Evolutionary conservation across 2,329 filamentous ascomycete species (phyloP), one percentile per base, ranked within the genome.

Genomic region (Periconia digitata): DNA sequence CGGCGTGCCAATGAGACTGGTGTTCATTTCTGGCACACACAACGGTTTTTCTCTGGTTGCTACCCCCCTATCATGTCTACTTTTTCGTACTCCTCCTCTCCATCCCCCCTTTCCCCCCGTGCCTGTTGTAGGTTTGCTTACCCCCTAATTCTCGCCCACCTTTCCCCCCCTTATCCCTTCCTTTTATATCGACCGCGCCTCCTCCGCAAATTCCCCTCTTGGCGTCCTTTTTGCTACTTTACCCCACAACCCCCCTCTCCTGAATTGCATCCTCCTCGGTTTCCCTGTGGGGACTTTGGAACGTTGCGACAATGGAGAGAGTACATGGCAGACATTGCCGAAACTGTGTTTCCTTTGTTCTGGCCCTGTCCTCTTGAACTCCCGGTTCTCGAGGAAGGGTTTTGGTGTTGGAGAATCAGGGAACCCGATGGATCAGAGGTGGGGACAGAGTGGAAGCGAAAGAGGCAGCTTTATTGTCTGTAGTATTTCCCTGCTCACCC

Each of bases 321-420:
- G 63, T 67, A 67, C 65, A 63, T 55, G 57, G 59, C 61, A 52
- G 27, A 32, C 27, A 59, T 50, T 36, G 38, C 37, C 50, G 62
- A 67, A 64, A 63, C 63, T 62, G 62, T 42, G 62, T 67, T 68
- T 68, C 63, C 50, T 67, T 63, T 66, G 62, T 64, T 60, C 38
- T 32, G 27, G n/a, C 12, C 3, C 10, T 32, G 27, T 32, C n/a
- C n/a, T n/a, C n/a, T n/a, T n/a, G n/a, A n/a, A n/a, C n/a, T n/a
- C n/a, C 52, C 44, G 48, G 38, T 16, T 37, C 43, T 36, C 23
- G 49, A 13, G 51, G 51, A 51, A 46, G 46, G 32, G 40, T 55
- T 49, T 58, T 50, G 40, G 51, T 58, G 51, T 27, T 27, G n/a
- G n/a, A n/a, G n/a, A n/a, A n/a, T n/a, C n/a, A n/a, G n/a, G n/a